Base-by-base conservation (phyloP, 306 rosid genomes). In the Vachellia pachyceras region DNA sequence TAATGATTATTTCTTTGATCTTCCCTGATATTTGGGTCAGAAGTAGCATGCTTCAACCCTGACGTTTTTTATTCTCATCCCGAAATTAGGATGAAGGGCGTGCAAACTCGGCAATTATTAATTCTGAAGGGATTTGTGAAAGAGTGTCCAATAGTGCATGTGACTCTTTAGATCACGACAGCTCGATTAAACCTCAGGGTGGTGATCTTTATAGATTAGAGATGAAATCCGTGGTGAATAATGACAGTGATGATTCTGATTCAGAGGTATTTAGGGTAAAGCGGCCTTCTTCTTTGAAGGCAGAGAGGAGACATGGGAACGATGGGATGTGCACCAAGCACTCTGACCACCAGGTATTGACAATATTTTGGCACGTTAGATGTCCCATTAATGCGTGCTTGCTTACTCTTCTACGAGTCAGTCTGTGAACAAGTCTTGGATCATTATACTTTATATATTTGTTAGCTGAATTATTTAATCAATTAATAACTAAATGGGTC, bases 221-320 rank as follows among this genome's bases (percentile, higher is more conserved):
- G 80, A 77, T 66, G 60, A 85, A 79, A 66, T 89, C 86, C 55
- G 17, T 77, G 52, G 85, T 63, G 35, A 87, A 89, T 78, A 85
- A 82, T 5, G 91, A 88, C 60, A 87, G 92, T 76, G 98, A 95
- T 78, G 92, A 87, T 85, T 95, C 98, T 49, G 99, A 95, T 83
- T 85, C 92, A 3, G 94, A 88, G 84, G 88, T 86, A 72, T 95
- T 95, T 84, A 85, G 98, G 84, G 98, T 91, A 80, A 95, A 95
- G 83, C 94, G 99, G 23, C 95, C 94, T 77, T 84, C 98, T 17
- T 82, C 95, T 40, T 85, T 87, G 81, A 91, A 86, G 89, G 87
- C 90, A 54, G 91, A 90, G 72, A 95, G 81, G 86, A 89, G 90
- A 82, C 86, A 72, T 72, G n/a, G 71, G 46, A 81, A 67, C 66